These are phyloP conservation scores for Carex kokanica DNA, from an alignment of 176 grass and related monocot species.

Conservation along the genomic window DNA sequence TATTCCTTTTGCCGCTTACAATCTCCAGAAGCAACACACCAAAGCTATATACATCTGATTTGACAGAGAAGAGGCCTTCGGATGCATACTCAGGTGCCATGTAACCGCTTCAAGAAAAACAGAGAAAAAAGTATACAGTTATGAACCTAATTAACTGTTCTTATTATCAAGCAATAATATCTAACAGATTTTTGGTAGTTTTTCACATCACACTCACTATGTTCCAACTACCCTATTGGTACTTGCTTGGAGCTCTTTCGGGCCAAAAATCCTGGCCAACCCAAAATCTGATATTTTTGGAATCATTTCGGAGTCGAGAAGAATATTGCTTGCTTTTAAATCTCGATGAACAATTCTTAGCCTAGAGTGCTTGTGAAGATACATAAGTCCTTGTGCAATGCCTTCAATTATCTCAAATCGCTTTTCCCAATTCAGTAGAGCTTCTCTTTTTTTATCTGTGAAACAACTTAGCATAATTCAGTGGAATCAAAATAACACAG, in stretches of 20 bases:
- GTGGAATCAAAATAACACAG: background rate
- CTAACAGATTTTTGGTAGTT: background rate
- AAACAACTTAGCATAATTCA: background rate
- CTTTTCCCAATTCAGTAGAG: constrained; percentile 32
- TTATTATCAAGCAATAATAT: background rate
- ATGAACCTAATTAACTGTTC: background rate
- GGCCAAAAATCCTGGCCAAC: constrained; percentile 36
- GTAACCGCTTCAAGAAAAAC: constrained; percentile 36
- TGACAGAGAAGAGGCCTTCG: constrained; percentile 35
- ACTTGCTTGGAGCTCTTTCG: constrained; percentile 29
- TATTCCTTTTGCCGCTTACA: constrained; percentile 36
- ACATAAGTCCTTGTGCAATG: constrained; percentile 43
- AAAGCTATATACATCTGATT: constrained; percentile 48
- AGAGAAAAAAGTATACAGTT: background rate
- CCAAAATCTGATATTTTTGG: constrained; percentile 52
- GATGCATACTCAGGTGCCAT: constrained; percentile 50
- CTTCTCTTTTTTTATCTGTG: constrained; percentile 31
- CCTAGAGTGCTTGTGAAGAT: constrained; percentile 43
- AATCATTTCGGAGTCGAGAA: constrained; percentile 38
- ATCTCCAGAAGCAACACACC: constrained; percentile 46
- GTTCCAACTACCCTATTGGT: constrained; percentile 43
- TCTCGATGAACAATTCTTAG: constrained; percentile 47
- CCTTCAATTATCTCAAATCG: constrained; percentile 39
- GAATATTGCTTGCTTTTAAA: constrained; percentile 46
- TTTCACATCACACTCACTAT: constrained; percentile 23